A percentile compares a stretch with the other conserved stretches of the same genome.
These are phyloP conservation scores for Phellopilus nigrolimitatus DNA, from an alignment of 1,284 basidiomycete species.

Conservation along the genomic window DNA sequence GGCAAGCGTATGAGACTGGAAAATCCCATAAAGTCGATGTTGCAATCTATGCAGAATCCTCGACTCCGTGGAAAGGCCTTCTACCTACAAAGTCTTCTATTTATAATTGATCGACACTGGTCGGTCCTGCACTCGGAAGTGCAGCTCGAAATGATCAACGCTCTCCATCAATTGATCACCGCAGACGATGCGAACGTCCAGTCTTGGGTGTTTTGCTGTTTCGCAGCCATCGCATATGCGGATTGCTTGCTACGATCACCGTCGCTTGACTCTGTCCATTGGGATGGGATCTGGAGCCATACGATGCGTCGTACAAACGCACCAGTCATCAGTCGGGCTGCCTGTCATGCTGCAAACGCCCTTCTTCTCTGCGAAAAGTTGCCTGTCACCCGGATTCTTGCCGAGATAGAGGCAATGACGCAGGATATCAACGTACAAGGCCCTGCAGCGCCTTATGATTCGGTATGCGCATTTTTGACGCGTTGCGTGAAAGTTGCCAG, in stretches of 20 bases:
- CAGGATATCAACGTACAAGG: conserved; percentile 86
- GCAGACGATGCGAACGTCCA: conserved; percentile 64
- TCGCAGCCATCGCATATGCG: conserved; percentile 62
- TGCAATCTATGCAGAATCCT: conserved; percentile 44
- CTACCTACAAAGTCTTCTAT: conserved; percentile 76
- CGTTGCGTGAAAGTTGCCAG: conserved; percentile 62
- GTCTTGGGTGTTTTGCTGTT: conserved; percentile 78
- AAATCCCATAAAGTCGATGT: conserved; percentile 55
- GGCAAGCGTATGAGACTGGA: conserved; percentile 50
- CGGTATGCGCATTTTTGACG: conserved; percentile 78
- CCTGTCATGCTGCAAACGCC: conserved; percentile 69
- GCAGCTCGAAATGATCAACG: conserved; percentile 49
- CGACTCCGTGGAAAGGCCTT: conserved; percentile 39
- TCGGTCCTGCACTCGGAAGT: conserved; percentile 48
- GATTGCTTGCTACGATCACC: conserved; percentile 27
- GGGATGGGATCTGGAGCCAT: conserved; percentile 80
- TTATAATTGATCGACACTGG: conserved; percentile 80
- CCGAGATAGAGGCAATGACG: conserved; percentile 71
- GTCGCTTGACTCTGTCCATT: conserved; percentile 35
- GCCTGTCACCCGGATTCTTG: conserved; percentile 49
- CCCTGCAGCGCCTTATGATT: conserved; percentile 77
- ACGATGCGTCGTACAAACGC: conserved; percentile 70
- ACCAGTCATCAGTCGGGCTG: conserved; percentile 67
- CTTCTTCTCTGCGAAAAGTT: conserved; percentile 48
- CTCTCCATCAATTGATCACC: conserved; percentile 57